Base-by-base conservation (phyloP, 2,329 filamentous ascomycete species). In the Aspergillus clavatus region DNA sequence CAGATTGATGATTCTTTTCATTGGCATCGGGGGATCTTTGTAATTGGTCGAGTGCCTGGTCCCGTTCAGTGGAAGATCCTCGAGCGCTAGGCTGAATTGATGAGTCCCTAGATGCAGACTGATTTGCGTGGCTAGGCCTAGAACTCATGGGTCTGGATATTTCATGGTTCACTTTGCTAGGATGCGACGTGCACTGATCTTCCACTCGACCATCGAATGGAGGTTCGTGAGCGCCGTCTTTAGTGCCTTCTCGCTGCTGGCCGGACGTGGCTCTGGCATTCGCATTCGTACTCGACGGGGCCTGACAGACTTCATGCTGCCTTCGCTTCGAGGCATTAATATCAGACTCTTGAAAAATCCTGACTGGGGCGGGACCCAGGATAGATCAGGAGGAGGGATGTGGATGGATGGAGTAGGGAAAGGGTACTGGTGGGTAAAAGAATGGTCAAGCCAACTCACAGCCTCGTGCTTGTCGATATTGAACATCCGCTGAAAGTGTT, bases 401-500 rank as follows among this genome's bases (percentile, higher is more conserved):
- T n/a, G n/a, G n/a, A n/a, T n/a, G n/a, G n/a, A n/a, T n/a, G n/a
- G n/a, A n/a, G n/a, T n/a, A n/a, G n/a, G n/a, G n/a, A n/a, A n/a
- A n/a, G n/a, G n/a, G n/a, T n/a, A n/a, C n/a, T n/a, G n/a, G n/a
- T n/a, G n/a, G n/a, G n/a, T n/a, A 29, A 45, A 5, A 35, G 11
- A 18, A 19, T 11, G 16, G 5, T 18, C 18, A 35, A 11, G 18
- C 18, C 14, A 11, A 43, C 55, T 52, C 45, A 59, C 53, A 47
- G 45, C 45, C 10, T 28, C 45, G 23, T 37, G 21, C 40, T 46
- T 56, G 21, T 56, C 53, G 14, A 47, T 19, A 44, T 48, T 50
- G 7, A 58, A 46, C 27, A 57, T 47, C 19, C 57, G 54, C 22
- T 58, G 56, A 16, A 60, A 26, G 10, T 55, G 54, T 27, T 51